Evolutionary conservation across 306 rosid genomes (phyloP).

Genomic region (Quercus berberidifolia): DNA sequence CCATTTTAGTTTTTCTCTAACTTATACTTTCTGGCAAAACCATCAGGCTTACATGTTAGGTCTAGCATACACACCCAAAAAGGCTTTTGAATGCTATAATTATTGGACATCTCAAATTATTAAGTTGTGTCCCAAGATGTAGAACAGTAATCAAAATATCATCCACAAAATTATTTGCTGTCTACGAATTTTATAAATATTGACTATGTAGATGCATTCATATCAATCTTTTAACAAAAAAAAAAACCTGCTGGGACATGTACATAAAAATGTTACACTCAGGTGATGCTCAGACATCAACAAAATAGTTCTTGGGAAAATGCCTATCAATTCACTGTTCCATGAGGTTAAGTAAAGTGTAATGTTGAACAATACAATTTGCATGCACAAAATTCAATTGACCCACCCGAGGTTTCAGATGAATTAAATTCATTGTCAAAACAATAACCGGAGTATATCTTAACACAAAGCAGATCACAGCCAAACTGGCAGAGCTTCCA

Average conservation of each 20-base stretch:
- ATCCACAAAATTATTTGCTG: background rate
- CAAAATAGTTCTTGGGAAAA: background rate
- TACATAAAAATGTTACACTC: background rate
- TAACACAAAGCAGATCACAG: background rate
- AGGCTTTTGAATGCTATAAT: background rate
- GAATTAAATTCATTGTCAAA: background rate
- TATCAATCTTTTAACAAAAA: background rate
- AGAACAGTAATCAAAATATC: background rate
- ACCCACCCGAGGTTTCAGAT: background rate
- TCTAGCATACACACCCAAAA: background rate
- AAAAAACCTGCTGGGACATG: background rate
- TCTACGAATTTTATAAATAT: background rate
- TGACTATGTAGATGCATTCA: background rate
- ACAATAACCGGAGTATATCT: background rate
- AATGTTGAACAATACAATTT: background rate
- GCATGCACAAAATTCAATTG: background rate
- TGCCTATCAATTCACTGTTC: background rate
- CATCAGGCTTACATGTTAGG: background rate
- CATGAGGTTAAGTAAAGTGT: background rate
- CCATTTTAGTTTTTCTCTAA: too few species aligned
- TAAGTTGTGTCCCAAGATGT: background rate
- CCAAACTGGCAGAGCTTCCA: background rate
- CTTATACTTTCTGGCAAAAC: background rate
- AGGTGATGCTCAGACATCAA: background rate
- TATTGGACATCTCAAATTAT: background rate